Evolutionary conservation across 2,329 filamentous ascomycete genomes (phyloP).

Genomic region (Ophiostoma angusticollis): DNA sequence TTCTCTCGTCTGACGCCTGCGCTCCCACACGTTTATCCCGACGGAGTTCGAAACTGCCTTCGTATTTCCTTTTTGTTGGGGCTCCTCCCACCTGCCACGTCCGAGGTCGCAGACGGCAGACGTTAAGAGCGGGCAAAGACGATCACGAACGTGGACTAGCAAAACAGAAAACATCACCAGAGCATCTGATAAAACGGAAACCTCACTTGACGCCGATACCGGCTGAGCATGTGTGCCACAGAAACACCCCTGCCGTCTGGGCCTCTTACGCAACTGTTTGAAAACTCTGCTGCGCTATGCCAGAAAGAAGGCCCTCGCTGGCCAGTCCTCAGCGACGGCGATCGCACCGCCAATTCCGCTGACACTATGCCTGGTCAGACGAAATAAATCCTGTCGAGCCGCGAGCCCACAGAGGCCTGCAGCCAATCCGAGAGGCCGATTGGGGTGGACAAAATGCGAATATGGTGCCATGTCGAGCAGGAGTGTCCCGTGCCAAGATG

Average conservation of each 20-base stretch:
- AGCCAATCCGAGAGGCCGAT: too few species aligned
- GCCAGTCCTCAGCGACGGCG: not conserved
- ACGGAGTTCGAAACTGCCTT: conserved; percentile 6
- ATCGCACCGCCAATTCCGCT: conserved; percentile 9
- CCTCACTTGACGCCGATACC: not conserved
- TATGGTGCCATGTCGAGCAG: conserved; percentile 10
- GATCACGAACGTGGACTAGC: not conserved
- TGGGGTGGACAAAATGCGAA: not conserved
- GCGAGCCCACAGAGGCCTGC: too few species aligned
- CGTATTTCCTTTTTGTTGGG: conserved; percentile 6
- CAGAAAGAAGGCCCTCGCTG: not conserved
- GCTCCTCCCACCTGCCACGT: too few species aligned
- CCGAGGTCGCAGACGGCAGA: not conserved
- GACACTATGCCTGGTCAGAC: conserved; percentile 12
- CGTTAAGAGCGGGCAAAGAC: too few species aligned
- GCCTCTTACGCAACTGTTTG: conserved; percentile 1
- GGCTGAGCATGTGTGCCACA: too few species aligned
- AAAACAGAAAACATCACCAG: not conserved
- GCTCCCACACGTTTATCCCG: not conserved
- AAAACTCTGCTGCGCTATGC: conserved; percentile 7
- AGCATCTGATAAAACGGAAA: not conserved
- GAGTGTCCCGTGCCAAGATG: not conserved
- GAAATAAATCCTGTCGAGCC: too few species aligned
- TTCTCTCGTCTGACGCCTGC: not conserved
- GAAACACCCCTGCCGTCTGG: not conserved